Base-by-base conservation (phyloP, 1,284 basidiomycete species). In the Leccinum subfulvum region DNA sequence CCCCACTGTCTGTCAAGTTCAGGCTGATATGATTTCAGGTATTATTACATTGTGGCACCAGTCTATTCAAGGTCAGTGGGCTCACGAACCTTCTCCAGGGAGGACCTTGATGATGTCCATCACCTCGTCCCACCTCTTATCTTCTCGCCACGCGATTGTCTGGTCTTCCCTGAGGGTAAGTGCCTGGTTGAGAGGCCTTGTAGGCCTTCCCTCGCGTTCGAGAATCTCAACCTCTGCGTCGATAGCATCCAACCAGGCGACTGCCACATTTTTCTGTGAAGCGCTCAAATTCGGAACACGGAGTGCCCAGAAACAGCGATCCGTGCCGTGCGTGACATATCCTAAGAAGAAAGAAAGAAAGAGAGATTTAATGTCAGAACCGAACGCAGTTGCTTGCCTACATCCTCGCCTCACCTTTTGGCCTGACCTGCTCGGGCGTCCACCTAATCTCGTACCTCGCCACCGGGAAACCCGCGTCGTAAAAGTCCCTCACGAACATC, bases 401-500 rank as follows among this genome's bases (percentile, higher is more conserved):
- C 4, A 6, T 23, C 33, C 10, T 28, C 16, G 23, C 7, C 79
- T 66, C 68, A 86, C 88, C 89, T 65, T 81, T 72, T 3, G 80
- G 76, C 14, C 84, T 79, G 61, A 76, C 65, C 62, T 86, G 81
- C 70, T 88, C 85, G 0, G 88, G 88, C 0, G 83, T 82, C 88
- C 89, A 89, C 49, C 82, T 78, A 59, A 93, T 86, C 64, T 82
- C 78, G 69, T 92, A 92, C 61, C 90, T 78, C 62, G 89, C 72
- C 1, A 89, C 80, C 0, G 89, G 89, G 70, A 87, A 89, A 0
- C 78, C 81, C 0, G 52, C 78, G 5, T 76, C 70, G 13, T 79
- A 72, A 66, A 91, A 75, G 69, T 92, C 90, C 64, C 84, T 76
- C 33, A 81, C 80, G 18, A 93, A 79, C 52, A 91, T 62, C 56